phyloP scores from a whole-genome alignment of 108 stramenopile genomes.

The Nitzschia palea region DNA sequence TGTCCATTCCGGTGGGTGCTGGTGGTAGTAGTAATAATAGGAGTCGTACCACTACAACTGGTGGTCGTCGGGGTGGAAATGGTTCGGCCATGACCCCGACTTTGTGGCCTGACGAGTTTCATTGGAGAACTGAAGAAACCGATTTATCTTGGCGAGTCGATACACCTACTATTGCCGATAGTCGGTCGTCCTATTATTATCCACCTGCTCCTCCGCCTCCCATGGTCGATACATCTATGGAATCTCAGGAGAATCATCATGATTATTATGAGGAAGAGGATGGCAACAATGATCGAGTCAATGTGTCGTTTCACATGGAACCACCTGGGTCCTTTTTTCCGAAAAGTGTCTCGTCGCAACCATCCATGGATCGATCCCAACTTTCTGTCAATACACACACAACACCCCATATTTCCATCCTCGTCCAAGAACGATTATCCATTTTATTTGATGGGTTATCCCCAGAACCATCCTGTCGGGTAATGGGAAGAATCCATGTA shows the following conservation, averaged over 20 bases:
- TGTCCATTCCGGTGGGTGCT: too few relatives aligned
- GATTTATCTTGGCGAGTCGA: too few relatives aligned
- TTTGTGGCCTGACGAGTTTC: too few relatives aligned
- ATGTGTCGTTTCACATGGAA: neutral
- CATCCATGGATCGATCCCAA: neutral
- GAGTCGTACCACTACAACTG: too few relatives aligned
- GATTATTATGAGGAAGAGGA: too few relatives aligned
- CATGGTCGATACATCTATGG: neutral
- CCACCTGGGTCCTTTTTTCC: neutral
- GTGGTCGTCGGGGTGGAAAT: too few relatives aligned
- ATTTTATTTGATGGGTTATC: slow-evolving; percentile 41
- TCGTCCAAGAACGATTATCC: slow-evolving; percentile 46
- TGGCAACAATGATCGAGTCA: neutral
- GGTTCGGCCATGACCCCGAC: too few relatives aligned
- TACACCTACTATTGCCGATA: too few relatives aligned
- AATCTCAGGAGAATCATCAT: neutral
- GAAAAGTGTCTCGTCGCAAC: neutral
- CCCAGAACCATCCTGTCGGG: slow-evolving; percentile 24
- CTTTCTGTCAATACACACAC: neutral
- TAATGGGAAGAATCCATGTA: slow-evolving; percentile 47
- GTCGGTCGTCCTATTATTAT: too few relatives aligned
- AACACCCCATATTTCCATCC: neutral
- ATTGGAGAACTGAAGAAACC: too few relatives aligned
- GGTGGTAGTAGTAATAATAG: too few relatives aligned
- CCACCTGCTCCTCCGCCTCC: neutral